Percentiles rank a stretch among this genome's conserved stretches.
Conservation (phyloP, 1,284 basidiomycete genomes). For the Microbotryomycetes sp. region DNA sequence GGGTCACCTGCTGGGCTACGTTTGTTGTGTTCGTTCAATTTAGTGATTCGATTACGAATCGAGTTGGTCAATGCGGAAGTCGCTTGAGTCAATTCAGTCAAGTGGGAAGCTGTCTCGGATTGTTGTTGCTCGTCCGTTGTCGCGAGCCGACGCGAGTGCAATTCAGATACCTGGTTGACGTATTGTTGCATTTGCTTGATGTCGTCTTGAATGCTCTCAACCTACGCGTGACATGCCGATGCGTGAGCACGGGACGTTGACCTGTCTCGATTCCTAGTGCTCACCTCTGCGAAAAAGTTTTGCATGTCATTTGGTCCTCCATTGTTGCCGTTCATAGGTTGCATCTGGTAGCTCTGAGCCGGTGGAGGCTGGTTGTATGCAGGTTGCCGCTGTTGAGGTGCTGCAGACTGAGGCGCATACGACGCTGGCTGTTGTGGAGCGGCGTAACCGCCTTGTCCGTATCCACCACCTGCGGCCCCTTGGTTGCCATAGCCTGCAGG, state of each 20-base stretch:
- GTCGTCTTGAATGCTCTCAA: constrained; percentile 34
- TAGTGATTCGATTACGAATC: constrained; percentile 36
- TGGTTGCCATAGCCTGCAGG: background rate
- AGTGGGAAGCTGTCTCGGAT: constrained; percentile 26
- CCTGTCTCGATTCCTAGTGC: background rate
- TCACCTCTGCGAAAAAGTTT: constrained; percentile 31
- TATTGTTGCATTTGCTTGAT: constrained; percentile 34
- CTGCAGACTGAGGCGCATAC: background rate
- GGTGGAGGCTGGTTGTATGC: background rate
- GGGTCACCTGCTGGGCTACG: constrained; percentile 28
- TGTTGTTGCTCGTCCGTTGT: constrained; percentile 35
- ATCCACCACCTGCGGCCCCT: too few relatives aligned
- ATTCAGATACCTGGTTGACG: constrained; percentile 32
- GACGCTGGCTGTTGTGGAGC: too few relatives aligned
- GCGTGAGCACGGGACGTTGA: background rate
- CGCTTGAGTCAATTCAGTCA: constrained; percentile 30
- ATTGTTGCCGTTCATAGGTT: constrained; percentile 13
- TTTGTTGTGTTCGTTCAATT: constrained; percentile 34
- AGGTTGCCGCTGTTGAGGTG: background rate
- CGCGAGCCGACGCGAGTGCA: constrained; percentile 35
- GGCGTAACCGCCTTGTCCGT: background rate
- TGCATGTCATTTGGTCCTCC: constrained; percentile 16
- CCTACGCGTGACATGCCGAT: constrained; percentile 11
- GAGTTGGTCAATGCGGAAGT: constrained; percentile 35
- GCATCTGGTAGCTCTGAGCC: constrained; percentile 16